These are phyloP conservation scores for Pulveroboletus sp. DNA, from an alignment of 768 basidiomycete genomes.

Conservation along the genomic window DNA sequence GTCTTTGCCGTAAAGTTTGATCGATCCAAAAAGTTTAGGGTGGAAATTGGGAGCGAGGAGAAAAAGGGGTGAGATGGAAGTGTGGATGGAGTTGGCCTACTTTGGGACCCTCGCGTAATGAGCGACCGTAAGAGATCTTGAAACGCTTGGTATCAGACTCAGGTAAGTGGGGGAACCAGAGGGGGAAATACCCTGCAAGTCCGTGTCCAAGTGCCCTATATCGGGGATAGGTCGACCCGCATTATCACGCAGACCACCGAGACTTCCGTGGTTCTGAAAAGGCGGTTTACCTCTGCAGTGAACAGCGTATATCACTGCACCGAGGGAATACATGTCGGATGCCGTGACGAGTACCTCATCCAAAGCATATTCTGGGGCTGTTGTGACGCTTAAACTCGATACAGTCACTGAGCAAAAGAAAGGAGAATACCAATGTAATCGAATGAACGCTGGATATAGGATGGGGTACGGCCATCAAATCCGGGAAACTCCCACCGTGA, in stretches of 20 bases:
- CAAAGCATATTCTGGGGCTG: slow-evolving; percentile 91
- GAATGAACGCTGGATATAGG: slow-evolving; percentile 84
- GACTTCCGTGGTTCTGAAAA: slow-evolving; percentile 77
- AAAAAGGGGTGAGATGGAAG: slow-evolving; percentile 88
- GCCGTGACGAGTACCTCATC: slow-evolving; percentile 83
- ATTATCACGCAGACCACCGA: slow-evolving; percentile 65
- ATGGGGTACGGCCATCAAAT: slow-evolving; percentile 73
- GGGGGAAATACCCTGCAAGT: slow-evolving; percentile 58
- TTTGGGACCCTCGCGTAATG: slow-evolving; percentile 71
- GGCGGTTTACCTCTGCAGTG: slow-evolving; percentile 86
- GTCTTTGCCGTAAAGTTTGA: slow-evolving; percentile 94
- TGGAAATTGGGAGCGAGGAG: slow-evolving; percentile 92
- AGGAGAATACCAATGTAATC: slow-evolving; percentile 78
- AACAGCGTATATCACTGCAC: slow-evolving; percentile 86
- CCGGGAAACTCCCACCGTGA: slow-evolving; percentile 90
- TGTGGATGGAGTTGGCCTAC: slow-evolving; percentile 70
- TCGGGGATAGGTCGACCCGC: slow-evolving; percentile 58
- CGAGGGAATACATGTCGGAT: slow-evolving; percentile 92
- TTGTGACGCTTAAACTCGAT: slow-evolving; percentile 5
- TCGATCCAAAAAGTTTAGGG: slow-evolving; percentile 92
- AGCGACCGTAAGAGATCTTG: slow-evolving; percentile 75
- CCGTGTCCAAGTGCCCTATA: slow-evolving; percentile 61
- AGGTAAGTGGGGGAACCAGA: background rate
- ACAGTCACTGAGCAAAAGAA: background rate
- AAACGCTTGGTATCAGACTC: slow-evolving; percentile 5